Base-by-base conservation (phyloP, 352 stramenopile genomes). In the Phytophthora colocasiae region DNA sequence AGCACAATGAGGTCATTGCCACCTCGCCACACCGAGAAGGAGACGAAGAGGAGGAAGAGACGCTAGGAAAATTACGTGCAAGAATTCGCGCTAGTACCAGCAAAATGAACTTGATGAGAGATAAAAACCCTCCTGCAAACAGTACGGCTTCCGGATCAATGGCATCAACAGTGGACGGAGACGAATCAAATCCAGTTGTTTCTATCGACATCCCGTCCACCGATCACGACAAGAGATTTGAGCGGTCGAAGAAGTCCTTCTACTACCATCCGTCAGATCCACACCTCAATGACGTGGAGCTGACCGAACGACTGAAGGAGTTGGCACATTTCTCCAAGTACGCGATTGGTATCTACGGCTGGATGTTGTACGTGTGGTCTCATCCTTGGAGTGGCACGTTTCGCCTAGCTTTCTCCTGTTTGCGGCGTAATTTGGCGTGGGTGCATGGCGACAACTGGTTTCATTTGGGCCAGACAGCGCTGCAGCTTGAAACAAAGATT, bases 311-410 rank as follows among this genome's bases (percentile, higher is more conserved):
- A 29, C 52, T 96, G 17, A 59, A 86, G 19, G 84, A 96, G 34
- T 59, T 95, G 17, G 87, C 87, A n/a, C 75, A 96, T 48, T 94
- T 79, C 50, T 95, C 85, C n/a, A 87, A 92, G 66, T 96, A 92
- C 60, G 83, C 89, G 0, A 73, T 95, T 27, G 86, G 89, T 10
- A 96, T 96, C 52, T 96, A 95, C 66, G 89, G 89, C 9, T 96
- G 89, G 89, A 96, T 96, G 87, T 71, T 96, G 41, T 96, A 91
- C 63, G 83, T 96, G 26, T 96, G 89, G 89, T 94, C 86, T n/a
- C 85, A 94, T 46, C 89, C 89, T 7, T 96, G 89, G 87, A 92
- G 58, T n/a, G 84, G 83, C 29, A 91, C 83, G 2, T 86, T 92
- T 34, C 69, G 82, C 11, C 65, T 96, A 4, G 83, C 87, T 5